Conservation (phyloP, 441 rosid species). For the Gossypium trilobum region DNA sequence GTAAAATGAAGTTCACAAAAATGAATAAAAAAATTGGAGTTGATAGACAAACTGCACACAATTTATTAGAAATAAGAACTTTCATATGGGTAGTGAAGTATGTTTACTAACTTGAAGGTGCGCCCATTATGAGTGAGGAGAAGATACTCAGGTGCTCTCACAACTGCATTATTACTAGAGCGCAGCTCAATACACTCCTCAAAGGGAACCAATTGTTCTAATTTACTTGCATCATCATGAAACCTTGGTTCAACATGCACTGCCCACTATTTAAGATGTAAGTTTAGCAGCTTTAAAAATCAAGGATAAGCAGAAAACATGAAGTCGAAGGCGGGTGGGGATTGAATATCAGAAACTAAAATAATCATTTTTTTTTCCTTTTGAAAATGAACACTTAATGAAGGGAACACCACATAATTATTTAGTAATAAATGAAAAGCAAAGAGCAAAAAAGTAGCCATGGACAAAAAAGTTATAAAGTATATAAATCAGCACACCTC, state of each 20-base stretch:
- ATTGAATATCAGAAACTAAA: background rate
- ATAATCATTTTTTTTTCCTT: background rate
- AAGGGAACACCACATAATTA: background rate
- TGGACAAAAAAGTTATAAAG: conserved; percentile 11
- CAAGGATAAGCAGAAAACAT: conserved; percentile 14
- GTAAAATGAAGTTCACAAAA: background rate
- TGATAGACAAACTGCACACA: background rate
- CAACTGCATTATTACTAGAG: conserved; percentile 60
- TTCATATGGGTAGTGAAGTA: conserved; percentile 13
- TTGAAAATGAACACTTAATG: background rate
- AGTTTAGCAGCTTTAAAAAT: conserved; percentile 19
- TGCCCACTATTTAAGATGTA: conserved; percentile 63
- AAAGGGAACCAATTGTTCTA: conserved; percentile 87
- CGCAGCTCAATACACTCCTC: conserved; percentile 83
- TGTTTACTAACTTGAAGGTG: conserved; percentile 82
- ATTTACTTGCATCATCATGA: conserved; percentile 86
- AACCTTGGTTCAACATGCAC: conserved; percentile 84
- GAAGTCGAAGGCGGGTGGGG: background rate
- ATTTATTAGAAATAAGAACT: conserved; percentile 1
- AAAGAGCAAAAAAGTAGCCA: background rate
- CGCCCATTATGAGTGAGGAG: conserved; percentile 90
- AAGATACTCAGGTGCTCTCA: conserved; percentile 77
- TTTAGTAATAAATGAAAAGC: background rate
- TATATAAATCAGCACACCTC: conserved; percentile 48
- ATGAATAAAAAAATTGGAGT: background rate